A percentile compares a stretch with the other conserved stretches of the same genome.
Conservation (phyloP, 805 yeast genomes). For the Barnettozyma californica region DNA sequence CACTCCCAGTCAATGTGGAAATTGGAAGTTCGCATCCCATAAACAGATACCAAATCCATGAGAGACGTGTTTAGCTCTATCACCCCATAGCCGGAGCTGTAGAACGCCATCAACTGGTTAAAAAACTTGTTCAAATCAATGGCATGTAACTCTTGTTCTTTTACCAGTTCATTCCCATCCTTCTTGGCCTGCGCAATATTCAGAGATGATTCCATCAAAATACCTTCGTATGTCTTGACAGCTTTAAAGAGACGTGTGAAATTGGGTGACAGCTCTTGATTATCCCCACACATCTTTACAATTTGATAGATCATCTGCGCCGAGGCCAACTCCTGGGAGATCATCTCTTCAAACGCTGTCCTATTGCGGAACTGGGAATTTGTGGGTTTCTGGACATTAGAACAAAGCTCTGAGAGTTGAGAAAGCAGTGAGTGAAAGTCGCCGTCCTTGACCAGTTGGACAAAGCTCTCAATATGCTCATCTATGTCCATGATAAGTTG, state of each 20-base stretch:
- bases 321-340: not conserved
- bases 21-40: not conserved
- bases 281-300: not conserved
- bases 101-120: not conserved
- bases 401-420: not conserved
- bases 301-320: not conserved
- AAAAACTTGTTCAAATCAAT: not conserved
- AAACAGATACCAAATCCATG: not conserved
- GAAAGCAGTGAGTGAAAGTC: not conserved
- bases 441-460: not conserved
- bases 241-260: conserved; percentile 1
- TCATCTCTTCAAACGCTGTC: not conserved
- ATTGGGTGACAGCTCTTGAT: not conserved
- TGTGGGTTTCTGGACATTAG: not conserved
- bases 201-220: not conserved
- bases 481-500: not conserved
- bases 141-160: not conserved
- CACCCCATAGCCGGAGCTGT: not conserved
- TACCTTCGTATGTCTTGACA: not conserved
- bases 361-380: not conserved
- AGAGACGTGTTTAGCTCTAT: not conserved
- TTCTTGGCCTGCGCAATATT: not conserved
- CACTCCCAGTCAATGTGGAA: not conserved
- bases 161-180: not conserved
- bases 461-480: not conserved